These are phyloP conservation scores for Kitagawia praeruptora DNA, from an alignment of 129 eudicot species.

Conservation along the genomic window DNA sequence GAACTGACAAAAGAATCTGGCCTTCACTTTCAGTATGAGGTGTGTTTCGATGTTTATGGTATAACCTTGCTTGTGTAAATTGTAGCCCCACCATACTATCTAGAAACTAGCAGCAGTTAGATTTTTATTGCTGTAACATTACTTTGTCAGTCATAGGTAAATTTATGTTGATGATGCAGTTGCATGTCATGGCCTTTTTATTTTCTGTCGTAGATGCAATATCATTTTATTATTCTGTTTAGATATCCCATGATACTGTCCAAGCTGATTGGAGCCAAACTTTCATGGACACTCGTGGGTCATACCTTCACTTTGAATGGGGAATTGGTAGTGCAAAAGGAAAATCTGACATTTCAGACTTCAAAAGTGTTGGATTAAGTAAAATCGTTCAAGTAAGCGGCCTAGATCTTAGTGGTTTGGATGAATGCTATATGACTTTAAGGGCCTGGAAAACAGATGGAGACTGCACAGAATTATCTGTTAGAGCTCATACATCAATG, in stretches of 20 bases:
- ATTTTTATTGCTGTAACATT: background rate
- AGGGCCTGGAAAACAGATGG: conserved; percentile 93
- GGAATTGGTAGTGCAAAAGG: conserved; percentile 88
- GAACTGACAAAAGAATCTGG: conserved; percentile 66
- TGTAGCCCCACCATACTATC: background rate
- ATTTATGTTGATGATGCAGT: background rate
- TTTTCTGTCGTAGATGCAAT: background rate
- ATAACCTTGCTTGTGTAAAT: background rate
- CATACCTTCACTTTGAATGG: conserved; percentile 92
- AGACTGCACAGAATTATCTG: conserved; percentile 59
- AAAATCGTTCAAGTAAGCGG: conserved; percentile 68
- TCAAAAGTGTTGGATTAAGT: conserved; percentile 80
- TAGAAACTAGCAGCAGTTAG: background rate
- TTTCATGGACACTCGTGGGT: conserved; percentile 55
- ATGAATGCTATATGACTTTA: conserved; percentile 78
- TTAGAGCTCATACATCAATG: conserved; percentile 84
- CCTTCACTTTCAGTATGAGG: conserved; percentile 91
- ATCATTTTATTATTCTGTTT: background rate
- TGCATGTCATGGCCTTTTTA: background rate
- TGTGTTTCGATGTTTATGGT: conserved; percentile 12
- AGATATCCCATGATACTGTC: conserved; percentile 75
- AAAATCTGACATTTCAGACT: conserved; percentile 74
- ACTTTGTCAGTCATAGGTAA: background rate
- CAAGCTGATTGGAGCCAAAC: conserved; percentile 81
- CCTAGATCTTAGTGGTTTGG: conserved; percentile 59